phyloP scores from a whole-genome alignment of 2,329 filamentous ascomycete species.

The Chrysoporthe puriensis region DNA sequence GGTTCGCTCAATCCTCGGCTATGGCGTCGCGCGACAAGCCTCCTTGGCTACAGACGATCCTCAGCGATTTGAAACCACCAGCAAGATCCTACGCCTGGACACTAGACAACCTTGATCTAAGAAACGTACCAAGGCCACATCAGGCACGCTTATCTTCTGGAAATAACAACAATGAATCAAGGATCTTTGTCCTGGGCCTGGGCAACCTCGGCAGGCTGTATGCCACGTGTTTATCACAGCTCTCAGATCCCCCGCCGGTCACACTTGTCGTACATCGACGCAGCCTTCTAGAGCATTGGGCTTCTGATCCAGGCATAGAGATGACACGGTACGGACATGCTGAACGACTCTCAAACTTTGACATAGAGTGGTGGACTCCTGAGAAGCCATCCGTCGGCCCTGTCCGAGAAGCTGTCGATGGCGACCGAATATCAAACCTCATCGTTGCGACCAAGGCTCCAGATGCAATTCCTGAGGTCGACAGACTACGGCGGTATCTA shows the following conservation, averaged over 20 bases:
- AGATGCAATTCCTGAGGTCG: conserved; percentile 64
- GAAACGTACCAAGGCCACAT: conserved; percentile 3
- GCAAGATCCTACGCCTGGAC: conserved; percentile 32
- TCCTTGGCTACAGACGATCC: conserved; percentile 29
- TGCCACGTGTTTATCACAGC: conserved; percentile 69
- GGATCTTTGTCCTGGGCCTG: conserved; percentile 77
- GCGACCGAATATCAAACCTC: conserved; percentile 65
- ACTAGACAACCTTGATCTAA: conserved; percentile 26
- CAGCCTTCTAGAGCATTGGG: conserved; percentile 54
- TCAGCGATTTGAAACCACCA: conserved; percentile 24
- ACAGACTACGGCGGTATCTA: conserved; percentile 63
- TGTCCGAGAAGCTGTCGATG: conserved; percentile 45
- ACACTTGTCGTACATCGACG: conserved; percentile 77
- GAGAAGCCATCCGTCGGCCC: conserved; percentile 42
- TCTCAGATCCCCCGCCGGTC: conserved; percentile 67
- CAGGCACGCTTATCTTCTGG: conserved; percentile 26
- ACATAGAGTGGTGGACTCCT: conserved; percentile 61
- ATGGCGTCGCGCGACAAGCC: conserved; percentile 18
- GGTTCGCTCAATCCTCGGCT: conserved; percentile 1
- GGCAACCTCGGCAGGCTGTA: conserved; percentile 83
- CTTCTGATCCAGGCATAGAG: conserved; percentile 47
- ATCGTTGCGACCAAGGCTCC: conserved; percentile 79
- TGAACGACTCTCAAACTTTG: conserved; percentile 44
- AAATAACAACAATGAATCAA: conserved; percentile 34
- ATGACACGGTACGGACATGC: conserved; percentile 42